Conservation (phyloP, 441 rosid species). For the Gossypium davidsonii region DNA sequence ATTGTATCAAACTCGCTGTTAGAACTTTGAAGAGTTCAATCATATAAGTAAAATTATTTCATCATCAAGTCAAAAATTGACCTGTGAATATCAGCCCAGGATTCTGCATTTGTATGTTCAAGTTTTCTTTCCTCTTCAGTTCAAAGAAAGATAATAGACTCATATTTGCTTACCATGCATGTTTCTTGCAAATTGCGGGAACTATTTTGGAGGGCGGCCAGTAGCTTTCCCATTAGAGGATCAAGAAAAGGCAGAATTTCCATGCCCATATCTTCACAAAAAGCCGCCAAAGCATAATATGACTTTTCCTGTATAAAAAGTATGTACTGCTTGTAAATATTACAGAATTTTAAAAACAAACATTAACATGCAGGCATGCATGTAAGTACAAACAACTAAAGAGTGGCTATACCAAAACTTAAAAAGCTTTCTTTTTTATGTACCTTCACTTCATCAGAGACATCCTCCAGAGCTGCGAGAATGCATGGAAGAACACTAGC, state of each 20-base stretch:
- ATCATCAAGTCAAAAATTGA: constrained; percentile 1
- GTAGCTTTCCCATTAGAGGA: constrained; percentile 83
- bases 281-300: constrained; percentile 95
- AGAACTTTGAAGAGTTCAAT: not conserved
- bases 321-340: constrained; percentile 2
- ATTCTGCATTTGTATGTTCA: not conserved
- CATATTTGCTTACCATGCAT: constrained; percentile 68
- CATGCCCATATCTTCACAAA: constrained; percentile 97
- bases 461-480: constrained; percentile 84
- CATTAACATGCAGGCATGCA: not conserved
- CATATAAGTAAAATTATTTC: not conserved
- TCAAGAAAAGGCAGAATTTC: constrained; percentile 93
- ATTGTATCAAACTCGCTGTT: not conserved
- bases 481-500: constrained; percentile 89
- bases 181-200: constrained; percentile 97
- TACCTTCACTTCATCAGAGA: constrained; percentile 98
- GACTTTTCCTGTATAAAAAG: constrained; percentile 72
- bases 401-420: not conserved
- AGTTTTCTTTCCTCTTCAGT: not conserved
- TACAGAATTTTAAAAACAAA: not conserved
- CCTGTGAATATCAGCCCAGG: not conserved
- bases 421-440: constrained; percentile 1
- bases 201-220: constrained; percentile 75
- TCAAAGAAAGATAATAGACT: not conserved
- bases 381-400: constrained; percentile 2